A percentile compares a stretch with the other conserved stretches of the same genome.
Evolutionary conservation across 805 yeast genomes (phyloP).

Genomic region (Torulaspora quercuum): DNA sequence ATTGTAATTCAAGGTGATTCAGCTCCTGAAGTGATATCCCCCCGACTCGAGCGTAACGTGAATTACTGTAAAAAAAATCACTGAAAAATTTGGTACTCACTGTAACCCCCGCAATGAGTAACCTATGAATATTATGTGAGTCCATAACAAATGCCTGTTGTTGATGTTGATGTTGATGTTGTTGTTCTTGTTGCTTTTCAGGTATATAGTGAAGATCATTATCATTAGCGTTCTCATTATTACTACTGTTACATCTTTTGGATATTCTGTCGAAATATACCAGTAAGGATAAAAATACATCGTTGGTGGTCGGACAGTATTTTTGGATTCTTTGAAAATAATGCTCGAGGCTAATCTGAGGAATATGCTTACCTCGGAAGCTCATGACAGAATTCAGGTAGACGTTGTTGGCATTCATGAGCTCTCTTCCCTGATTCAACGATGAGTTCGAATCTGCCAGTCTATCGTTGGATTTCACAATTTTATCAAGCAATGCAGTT

Average conservation of each 20-base stretch:
- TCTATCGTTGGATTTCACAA: constrained; percentile 85
- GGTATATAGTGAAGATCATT: constrained; percentile 8
- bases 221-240: constrained; percentile 12
- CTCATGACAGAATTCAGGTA: constrained; percentile 54
- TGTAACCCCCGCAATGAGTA: constrained; percentile 91
- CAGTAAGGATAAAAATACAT: constrained; percentile 82
- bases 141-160: constrained; percentile 88
- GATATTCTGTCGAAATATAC: constrained; percentile 95
- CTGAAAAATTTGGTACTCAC: constrained; percentile 93
- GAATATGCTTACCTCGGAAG: constrained; percentile 93
- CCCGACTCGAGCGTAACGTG: constrained; percentile 93
- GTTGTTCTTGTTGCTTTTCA: constrained; percentile 20
- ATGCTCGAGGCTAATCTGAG: constrained; percentile 89
- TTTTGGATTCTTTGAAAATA: constrained; percentile 86
- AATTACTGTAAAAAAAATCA: constrained; percentile 90
- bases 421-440: constrained; percentile 9
- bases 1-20: constrained; percentile 88
- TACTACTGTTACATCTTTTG: constrained; percentile 46
- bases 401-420: constrained; percentile 7
- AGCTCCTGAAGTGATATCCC: constrained; percentile 91
- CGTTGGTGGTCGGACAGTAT: constrained; percentile 98
- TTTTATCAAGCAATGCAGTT: constrained; percentile 77
- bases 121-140: constrained; percentile 88
- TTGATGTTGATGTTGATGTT: constrained; percentile 20
- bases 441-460: constrained; percentile 41